A percentile compares a stretch with the other conserved stretches of the same genome.
Conservation (phyloP, 306 rosid genomes). For the Inga laurina region DNA sequence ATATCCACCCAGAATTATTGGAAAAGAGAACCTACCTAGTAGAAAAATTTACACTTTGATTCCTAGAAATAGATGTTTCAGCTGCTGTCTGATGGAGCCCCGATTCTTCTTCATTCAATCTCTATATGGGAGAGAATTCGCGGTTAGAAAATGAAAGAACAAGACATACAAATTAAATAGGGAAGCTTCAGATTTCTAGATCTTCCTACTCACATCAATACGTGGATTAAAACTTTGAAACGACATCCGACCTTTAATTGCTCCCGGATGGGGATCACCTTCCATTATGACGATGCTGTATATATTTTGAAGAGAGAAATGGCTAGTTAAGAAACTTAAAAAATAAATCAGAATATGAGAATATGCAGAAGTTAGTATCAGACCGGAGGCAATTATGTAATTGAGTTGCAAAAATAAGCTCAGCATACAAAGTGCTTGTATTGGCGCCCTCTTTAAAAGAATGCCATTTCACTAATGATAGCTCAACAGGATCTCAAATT, state of each 20-base stretch:
- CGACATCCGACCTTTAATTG: constrained; percentile 77
- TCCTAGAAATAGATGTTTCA: constrained; percentile 42
- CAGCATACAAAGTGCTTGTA: not conserved
- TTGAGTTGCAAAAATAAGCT: not conserved
- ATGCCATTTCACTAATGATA: not conserved
- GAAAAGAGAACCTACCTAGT: constrained; percentile 50
- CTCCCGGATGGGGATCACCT: constrained; percentile 94
- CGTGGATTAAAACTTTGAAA: constrained; percentile 84
- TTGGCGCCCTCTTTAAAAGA: not conserved
- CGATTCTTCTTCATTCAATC: constrained; percentile 70
- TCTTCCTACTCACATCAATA: constrained; percentile 81
- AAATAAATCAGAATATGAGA: constrained; percentile 7
- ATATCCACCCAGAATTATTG: not conserved
- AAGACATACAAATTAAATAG: constrained; percentile 7
- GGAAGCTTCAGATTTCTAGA: constrained; percentile 25
- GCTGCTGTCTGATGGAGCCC: constrained; percentile 47
- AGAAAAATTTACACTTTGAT: constrained; percentile 49
- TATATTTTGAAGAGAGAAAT: constrained; percentile 14
- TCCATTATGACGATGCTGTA: constrained; percentile 80
- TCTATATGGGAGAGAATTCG: constrained; percentile 56
- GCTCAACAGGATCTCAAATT: constrained; percentile 2
- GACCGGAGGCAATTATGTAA: constrained; percentile 14
- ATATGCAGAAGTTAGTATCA: constrained; percentile 13
- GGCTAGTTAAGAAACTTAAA: not conserved
- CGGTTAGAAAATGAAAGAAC: constrained; percentile 23